Percentiles rank a stretch among this genome's conserved stretches.
Conservation (phyloP, 2,329 filamentous ascomycete species). For the Aureobasidium sp. region DNA sequence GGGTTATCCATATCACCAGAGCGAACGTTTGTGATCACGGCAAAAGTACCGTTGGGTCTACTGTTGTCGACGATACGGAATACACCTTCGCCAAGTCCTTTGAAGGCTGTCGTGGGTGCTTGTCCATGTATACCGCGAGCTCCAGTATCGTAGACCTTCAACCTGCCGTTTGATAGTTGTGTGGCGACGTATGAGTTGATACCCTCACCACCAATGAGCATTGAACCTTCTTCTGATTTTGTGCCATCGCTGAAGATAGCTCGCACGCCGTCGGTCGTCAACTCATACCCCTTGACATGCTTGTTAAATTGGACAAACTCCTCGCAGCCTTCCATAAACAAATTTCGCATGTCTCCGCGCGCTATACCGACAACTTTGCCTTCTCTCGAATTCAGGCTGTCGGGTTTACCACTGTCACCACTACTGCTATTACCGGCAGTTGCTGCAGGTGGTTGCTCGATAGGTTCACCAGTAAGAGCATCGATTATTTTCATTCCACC, state of each 20-base stretch:
- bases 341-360: slow-evolving; percentile 54
- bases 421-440: slow-evolving; percentile 18
- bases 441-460: slow-evolving; percentile 17
- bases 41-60: slow-evolving; percentile 41
- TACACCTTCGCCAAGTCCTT: slow-evolving; percentile 56
- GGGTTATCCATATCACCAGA: slow-evolving; percentile 53
- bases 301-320: slow-evolving; percentile 48
- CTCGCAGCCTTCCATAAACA: slow-evolving; percentile 53
- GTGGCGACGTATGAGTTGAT: slow-evolving; percentile 54
- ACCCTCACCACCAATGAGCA: slow-evolving; percentile 57
- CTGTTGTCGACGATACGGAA: slow-evolving; percentile 48
- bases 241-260: slow-evolving; percentile 55
- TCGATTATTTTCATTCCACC: slow-evolving; percentile 45
- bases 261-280: slow-evolving; percentile 47
- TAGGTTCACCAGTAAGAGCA: slow-evolving; percentile 46
- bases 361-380: slow-evolving; percentile 57
- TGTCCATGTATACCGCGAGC: slow-evolving; percentile 60
- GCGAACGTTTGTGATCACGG: slow-evolving; percentile 58
- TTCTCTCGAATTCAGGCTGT: slow-evolving; percentile 43
- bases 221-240: slow-evolving; percentile 50
- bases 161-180: slow-evolving; percentile 50
- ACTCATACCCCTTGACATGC: slow-evolving; percentile 53
- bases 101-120: slow-evolving; percentile 55
- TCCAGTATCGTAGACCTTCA: slow-evolving; percentile 58
- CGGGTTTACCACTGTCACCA: slow-evolving; percentile 9